Base-by-base conservation (phyloP, 2,329 filamentous ascomycete species). In the Metarhizium robertsii region DNA sequence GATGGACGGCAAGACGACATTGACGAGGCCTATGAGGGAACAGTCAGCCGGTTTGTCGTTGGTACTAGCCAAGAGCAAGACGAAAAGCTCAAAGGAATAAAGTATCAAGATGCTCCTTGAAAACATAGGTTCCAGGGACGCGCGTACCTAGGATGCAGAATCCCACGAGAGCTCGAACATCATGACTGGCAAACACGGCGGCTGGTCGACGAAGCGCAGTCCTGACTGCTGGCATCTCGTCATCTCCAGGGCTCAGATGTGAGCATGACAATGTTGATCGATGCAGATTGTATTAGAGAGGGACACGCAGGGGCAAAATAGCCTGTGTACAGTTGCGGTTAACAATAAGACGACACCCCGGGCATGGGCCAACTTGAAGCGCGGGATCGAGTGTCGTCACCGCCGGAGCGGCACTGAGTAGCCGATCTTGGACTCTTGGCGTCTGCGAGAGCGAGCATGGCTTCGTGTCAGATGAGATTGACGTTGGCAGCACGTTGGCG, bases 1-100 rank as follows among this genome's bases (percentile, higher is more conserved):
- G 47, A 69, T 62, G 52, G 62, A 65, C 0, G 67, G 62, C 3
- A 71, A 60, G 40, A 68, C 48, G 8, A 60, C 62, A 52, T 66
- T 70, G 52, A 61, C 60, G 53, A 71, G 58, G 51, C 66, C 69
- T 71, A 52, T 3, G 29, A 32, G 14, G 2, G 40, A 30, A 14
- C 6, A 50, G 25, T 25, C 25, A 25, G 25, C 3, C 7, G 25
- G 32, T 11, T 34, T 34, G 6, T 34, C 6, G 10, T 7, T 34
- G 6, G 32, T 25, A 1, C 25, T 25, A 1, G 25, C 25, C 25
- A 25, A 25, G 25, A 25, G 25, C 25, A 25, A 25, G 25, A 25
- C 25, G 25, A 25, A 25, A 25, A 25, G 25, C 25, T 25, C 25
- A 25, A 25, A 25, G 25, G 25, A 25, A 25, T 25, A 4, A 25